Conservation (phyloP, 1,139 yeast species). For the Suhomyces bribrorum region DNA sequence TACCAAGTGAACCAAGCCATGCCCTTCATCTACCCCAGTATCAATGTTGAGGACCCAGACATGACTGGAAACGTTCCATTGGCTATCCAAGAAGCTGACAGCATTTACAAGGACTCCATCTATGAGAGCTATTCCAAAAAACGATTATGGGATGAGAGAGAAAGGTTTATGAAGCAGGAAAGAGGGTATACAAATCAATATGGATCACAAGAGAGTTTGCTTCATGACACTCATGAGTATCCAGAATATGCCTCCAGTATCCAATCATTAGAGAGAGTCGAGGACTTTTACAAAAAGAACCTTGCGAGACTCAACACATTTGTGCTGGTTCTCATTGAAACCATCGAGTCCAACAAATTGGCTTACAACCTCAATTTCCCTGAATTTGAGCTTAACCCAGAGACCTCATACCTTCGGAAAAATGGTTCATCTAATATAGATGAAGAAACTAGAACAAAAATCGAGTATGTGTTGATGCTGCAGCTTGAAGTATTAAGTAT, state of each 20-base stretch:
- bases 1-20: constrained; percentile 77
- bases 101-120: constrained; percentile 59
- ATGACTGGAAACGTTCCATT: constrained; percentile 50
- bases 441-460: constrained; percentile 22
- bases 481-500: constrained; percentile 58
- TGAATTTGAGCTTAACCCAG: constrained; percentile 42
- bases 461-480: constrained; percentile 32
- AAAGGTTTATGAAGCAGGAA: constrained; percentile 71
- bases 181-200: constrained; percentile 57
- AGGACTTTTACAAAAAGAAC: constrained; percentile 54
- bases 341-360: constrained; percentile 52
- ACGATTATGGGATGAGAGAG: constrained; percentile 73
- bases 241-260: neutral
- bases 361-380: constrained; percentile 39
- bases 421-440: constrained; percentile 11
- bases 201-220: constrained; percentile 1
- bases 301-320: constrained; percentile 62
- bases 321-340: constrained; percentile 61
- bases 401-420: constrained; percentile 28
- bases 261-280: constrained; percentile 56
- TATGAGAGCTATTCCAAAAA: constrained; percentile 64
- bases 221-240: neutral
- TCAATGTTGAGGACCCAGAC: constrained; percentile 19
- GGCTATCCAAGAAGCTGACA: constrained; percentile 75
- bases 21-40: constrained; percentile 74